These are phyloP conservation scores for Pseudocercospora eumusae DNA, from an alignment of 2,329 filamentous ascomycete genomes.

Conservation along the genomic window DNA sequence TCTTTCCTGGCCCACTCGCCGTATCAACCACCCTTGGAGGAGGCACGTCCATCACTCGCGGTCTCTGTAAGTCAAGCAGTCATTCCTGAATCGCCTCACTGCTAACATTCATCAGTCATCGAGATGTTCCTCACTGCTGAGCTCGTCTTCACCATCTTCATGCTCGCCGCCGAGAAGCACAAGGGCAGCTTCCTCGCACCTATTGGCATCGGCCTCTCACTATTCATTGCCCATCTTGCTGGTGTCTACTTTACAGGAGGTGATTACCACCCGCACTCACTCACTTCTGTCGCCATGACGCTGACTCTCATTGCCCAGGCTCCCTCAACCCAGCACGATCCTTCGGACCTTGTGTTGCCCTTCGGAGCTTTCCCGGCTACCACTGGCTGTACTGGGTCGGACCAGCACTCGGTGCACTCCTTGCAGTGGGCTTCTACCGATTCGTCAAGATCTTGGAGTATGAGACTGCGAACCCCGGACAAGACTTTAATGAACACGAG, in stretches of 20 bases:
- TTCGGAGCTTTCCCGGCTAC: constrained; percentile 45
- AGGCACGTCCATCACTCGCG: constrained; percentile 47
- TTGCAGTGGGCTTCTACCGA: constrained; percentile 53
- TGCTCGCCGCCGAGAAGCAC: constrained; percentile 48
- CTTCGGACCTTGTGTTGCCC: constrained; percentile 52
- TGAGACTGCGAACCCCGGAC: constrained; percentile 53
- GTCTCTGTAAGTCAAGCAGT: constrained; percentile 40
- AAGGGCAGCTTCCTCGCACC: constrained; percentile 46
- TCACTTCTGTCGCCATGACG: too few species aligned
- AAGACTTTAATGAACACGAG: constrained; percentile 50
- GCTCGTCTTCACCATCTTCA: constrained; percentile 53
- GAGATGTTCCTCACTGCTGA: constrained; percentile 55
- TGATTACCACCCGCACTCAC: too few species aligned
- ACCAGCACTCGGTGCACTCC: constrained; percentile 47
- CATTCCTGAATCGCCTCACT: constrained; percentile 15
- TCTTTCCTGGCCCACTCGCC: constrained; percentile 50
- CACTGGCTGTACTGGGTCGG: constrained; percentile 58
- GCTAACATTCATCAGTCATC: constrained; percentile 40
- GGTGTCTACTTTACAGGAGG: constrained; percentile 52
- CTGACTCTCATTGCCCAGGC: constrained; percentile 28
- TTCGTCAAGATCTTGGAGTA: constrained; percentile 54
- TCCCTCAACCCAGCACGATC: constrained; percentile 54
- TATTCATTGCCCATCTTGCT: constrained; percentile 50
- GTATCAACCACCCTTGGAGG: constrained; percentile 50
- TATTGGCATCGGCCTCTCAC: constrained; percentile 44